Evolutionary conservation across 169 alveolate species (phyloP).

Genomic region (Plasmodium relictum): DNA sequence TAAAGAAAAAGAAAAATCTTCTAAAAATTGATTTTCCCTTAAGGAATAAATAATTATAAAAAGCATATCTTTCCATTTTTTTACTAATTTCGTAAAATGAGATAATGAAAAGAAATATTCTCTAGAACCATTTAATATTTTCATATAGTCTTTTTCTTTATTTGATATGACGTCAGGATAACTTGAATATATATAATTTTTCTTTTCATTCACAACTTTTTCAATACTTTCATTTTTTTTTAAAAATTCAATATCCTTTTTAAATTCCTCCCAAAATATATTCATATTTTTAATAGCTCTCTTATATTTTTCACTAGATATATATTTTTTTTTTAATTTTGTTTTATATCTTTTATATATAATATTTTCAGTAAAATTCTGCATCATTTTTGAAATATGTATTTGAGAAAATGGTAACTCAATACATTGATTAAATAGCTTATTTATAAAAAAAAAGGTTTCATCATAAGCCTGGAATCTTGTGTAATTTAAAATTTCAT

Average conservation of each 20-base stretch:
- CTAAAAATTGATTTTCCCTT: constrained; percentile 34
- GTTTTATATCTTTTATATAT: constrained; percentile 59
- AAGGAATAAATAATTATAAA: constrained; percentile 40
- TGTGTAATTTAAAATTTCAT: constrained; percentile 66
- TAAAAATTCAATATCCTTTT: constrained; percentile 53
- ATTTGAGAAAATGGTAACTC: constrained; percentile 29
- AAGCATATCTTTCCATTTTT: constrained; percentile 66
- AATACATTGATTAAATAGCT: constrained; percentile 40
- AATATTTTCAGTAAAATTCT: constrained; percentile 22
- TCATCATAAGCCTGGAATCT: constrained; percentile 55
- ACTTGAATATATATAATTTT: background rate
- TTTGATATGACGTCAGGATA: background rate
- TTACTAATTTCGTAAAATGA: constrained; percentile 23
- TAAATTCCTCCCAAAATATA: constrained; percentile 62
- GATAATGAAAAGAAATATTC: constrained; percentile 25
- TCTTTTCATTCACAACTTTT: background rate
- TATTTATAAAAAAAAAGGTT: constrained; percentile 27
- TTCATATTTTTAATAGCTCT: constrained; percentile 38
- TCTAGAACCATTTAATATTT: background rate
- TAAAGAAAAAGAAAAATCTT: constrained; percentile 42
- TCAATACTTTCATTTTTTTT: constrained; percentile 15
- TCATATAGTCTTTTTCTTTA: background rate
- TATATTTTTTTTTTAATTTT: constrained; percentile 31
- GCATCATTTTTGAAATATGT: constrained; percentile 26
- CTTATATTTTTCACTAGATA: constrained; percentile 10